These are phyloP conservation scores for Aspergillus affinis DNA, from an alignment of 495 filamentous ascomycete species.

Conservation along the genomic window DNA sequence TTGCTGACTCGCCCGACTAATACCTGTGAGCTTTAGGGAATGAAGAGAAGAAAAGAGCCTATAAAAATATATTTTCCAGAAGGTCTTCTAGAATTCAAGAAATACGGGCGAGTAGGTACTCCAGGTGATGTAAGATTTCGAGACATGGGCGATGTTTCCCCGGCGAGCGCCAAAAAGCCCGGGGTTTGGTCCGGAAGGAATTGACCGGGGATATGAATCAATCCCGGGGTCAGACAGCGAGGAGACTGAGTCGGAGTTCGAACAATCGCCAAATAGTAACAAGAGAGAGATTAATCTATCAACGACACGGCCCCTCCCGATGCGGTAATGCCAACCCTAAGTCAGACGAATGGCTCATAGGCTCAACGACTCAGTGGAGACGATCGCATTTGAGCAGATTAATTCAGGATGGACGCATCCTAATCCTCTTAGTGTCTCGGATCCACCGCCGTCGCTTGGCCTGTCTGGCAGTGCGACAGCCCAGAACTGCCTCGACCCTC, in stretches of 20 bases:
- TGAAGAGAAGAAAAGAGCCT: too few species aligned
- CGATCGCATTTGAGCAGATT: constrained; percentile 14
- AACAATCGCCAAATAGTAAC: neutral
- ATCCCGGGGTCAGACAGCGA: neutral
- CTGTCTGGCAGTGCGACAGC: neutral
- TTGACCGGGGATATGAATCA: neutral
- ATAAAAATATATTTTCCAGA: too few species aligned
- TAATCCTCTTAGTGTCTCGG: neutral
- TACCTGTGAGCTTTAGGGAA: too few species aligned
- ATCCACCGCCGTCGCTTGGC: neutral
- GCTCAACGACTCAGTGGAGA: neutral
- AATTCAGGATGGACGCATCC: neutral
- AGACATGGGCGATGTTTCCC: too few species aligned
- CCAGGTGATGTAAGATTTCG: too few species aligned
- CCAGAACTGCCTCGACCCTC: neutral
- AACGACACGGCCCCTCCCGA: neutral
- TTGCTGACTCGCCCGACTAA: too few species aligned
- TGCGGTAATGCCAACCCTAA: neutral
- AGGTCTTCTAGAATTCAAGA: too few species aligned
- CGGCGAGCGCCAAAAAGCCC: too few species aligned
- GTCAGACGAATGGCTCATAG: neutral
- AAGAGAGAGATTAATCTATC: neutral
- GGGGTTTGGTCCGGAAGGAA: too few species aligned
- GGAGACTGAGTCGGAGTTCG: neutral
- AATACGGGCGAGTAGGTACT: too few species aligned